Conservation (phyloP, 139 green algal genomes). For the Chlorella sorokiniana region DNA sequence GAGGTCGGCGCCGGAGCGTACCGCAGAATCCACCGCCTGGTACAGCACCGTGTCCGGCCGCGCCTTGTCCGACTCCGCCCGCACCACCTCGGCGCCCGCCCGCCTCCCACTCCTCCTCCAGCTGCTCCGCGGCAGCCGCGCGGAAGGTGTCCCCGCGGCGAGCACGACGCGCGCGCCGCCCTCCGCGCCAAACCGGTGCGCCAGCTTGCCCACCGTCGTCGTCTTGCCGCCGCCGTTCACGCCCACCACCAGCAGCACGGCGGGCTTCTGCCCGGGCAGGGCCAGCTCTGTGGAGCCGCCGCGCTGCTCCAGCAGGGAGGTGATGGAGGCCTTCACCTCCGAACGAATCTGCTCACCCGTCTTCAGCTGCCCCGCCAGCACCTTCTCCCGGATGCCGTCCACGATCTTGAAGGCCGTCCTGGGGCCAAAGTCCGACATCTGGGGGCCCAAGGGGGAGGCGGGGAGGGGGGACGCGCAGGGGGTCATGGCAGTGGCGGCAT, state of each 20-base stretch:
- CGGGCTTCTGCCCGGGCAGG: slow-evolving; percentile 50
- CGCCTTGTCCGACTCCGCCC: slow-evolving; percentile 20
- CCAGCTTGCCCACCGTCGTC: slow-evolving; percentile 95
- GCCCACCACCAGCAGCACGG: slow-evolving; percentile 89
- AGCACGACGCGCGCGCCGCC: slow-evolving; percentile 80
- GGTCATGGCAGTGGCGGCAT: background rate
- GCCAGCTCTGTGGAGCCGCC: slow-evolving; percentile 51
- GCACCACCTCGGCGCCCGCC: slow-evolving; percentile 61
- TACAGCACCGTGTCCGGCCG: slow-evolving; percentile 53
- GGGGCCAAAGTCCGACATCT: slow-evolving; percentile 92
- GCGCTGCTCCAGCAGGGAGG: slow-evolving; percentile 39
- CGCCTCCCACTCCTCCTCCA: slow-evolving; percentile 87
- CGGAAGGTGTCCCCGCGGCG: slow-evolving; percentile 95
- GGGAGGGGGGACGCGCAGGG: background rate
- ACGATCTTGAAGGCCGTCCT: slow-evolving; percentile 84
- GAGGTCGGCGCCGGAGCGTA: slow-evolving; percentile 66
- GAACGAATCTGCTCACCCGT: slow-evolving; percentile 45
- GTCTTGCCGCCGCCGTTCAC: slow-evolving; percentile 99
- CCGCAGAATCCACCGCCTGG: slow-evolving; percentile 45
- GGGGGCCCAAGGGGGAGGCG: background rate
- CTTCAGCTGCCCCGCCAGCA: slow-evolving; percentile 73
- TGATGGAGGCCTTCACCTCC: slow-evolving; percentile 55
- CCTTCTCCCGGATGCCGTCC: slow-evolving; percentile 78
- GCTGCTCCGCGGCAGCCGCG: slow-evolving; percentile 94
- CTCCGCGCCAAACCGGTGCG: slow-evolving; percentile 70